Conservation (phyloP, 495 filamentous ascomycete species). For the Aspergillus sparsus region DNA sequence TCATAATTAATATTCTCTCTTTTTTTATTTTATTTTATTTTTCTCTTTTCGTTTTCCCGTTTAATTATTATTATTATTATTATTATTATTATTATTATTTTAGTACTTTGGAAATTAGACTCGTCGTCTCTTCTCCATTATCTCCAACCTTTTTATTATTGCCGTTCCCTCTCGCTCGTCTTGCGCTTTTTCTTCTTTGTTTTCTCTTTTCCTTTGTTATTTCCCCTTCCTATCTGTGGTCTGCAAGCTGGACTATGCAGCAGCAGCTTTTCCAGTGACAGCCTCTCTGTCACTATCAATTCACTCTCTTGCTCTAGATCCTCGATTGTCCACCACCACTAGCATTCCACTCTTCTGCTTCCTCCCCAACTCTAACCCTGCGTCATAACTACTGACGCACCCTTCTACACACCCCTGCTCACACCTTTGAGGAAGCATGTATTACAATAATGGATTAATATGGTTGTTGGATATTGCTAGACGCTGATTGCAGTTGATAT, state of each 20-base stretch:
- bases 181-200: conserved; percentile 16
- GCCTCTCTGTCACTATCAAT: conserved; percentile 4
- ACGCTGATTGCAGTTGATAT: conserved; percentile 39
- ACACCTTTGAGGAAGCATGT: conserved; percentile 35
- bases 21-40: neutral
- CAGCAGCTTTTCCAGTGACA: conserved; percentile 5
- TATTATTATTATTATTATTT: conserved; percentile 1
- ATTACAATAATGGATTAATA: conserved; percentile 40
- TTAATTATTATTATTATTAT: conserved; percentile 4
- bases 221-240: conserved; percentile 23
- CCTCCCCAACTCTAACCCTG: conserved; percentile 14
- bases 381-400: conserved; percentile 20
- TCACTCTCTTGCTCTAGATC: conserved; percentile 4
- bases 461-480: conserved; percentile 31
- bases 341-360: neutral
- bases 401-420: conserved; percentile 5
- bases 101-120: conserved; percentile 11
- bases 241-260: conserved; percentile 36
- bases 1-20: neutral
- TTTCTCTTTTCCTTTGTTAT: conserved; percentile 12
- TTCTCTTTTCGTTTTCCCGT: neutral
- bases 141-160: conserved; percentile 8
- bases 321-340: conserved; percentile 3
- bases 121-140: conserved; percentile 7
- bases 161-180: conserved; percentile 7